Evolutionary conservation across 139 green algal genomes (phyloP), one percentile per base, ranked within the genome.

Genomic region (Edaphochlamys debaryana): DNA sequence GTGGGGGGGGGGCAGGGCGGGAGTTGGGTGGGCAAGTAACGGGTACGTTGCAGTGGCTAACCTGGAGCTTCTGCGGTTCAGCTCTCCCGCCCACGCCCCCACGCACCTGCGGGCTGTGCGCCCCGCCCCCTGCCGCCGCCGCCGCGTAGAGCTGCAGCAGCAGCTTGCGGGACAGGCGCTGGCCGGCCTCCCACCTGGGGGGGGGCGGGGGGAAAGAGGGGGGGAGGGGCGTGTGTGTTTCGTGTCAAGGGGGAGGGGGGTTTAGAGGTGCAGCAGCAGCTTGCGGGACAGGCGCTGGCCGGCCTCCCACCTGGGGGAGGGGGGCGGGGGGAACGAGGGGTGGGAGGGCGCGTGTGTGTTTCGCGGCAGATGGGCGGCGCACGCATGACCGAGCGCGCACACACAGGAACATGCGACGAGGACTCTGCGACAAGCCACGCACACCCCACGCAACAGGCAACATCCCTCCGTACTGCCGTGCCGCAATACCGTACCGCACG

Each of bases 101-200:
- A 2, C 77, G 64, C 29, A 86, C 88, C 45, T 76, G 34, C 40
- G 17, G 64, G 34, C 69, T 70, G 67, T 80, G 58, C 2, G 45
- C 79, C 27, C 27, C 67, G 32, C 79, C 48, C 19, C 48, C 84
- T 0, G 85, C 87, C 1, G 76, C 48, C 1, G 86, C 90, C 13
- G 90, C 91, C 9, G 71, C 30, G 62, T 98, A 98, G 62, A 98
- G 92, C 66, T 81, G 67, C 30, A 96, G 80, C 67, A 98, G 85
- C 70, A 98, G 91, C 68, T 93, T 93, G 56, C 89, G 92, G 37
- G 80, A 86, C 76, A 98, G 87, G 22, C 91, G 86, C 91, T 98
- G 96, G 23, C 93, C 95, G 13, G 96, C 93, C 88, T 98, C 96
- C 95, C 95, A 98, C 78, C 90, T 94, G 69, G 0, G 54, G 69